These are phyloP conservation scores for Penicillium maclennaniae DNA, from an alignment of 495 filamentous ascomycete genomes.

Conservation along the genomic window DNA sequence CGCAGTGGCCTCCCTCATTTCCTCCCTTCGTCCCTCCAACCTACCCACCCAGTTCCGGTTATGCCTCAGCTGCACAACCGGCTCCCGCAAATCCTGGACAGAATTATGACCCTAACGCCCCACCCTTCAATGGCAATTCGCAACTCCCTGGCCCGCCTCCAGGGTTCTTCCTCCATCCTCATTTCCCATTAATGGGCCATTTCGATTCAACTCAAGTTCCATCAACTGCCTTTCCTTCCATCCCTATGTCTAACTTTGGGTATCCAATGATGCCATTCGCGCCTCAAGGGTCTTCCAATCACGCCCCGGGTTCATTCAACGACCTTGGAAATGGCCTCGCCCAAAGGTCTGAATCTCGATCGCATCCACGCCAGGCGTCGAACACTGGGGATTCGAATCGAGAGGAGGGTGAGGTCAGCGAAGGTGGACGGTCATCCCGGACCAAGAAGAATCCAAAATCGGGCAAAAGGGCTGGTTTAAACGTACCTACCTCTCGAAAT, in stretches of 20 bases:
- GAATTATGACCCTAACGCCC: slow-evolving; percentile 21
- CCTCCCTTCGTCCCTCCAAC: slow-evolving; percentile 23
- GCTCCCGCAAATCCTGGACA: slow-evolving; percentile 4
- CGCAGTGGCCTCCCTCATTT: slow-evolving; percentile 32
- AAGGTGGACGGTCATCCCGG: slow-evolving; percentile 42
- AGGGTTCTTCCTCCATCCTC: slow-evolving; percentile 28
- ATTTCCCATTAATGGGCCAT: slow-evolving; percentile 28
- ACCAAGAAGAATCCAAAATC: neutral
- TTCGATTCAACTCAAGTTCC: slow-evolving; percentile 28
- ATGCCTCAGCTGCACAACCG: slow-evolving; percentile 7
- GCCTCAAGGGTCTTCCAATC: slow-evolving; percentile 15
- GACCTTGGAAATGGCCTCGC: neutral
- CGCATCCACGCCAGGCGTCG: neutral
- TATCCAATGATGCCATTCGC: slow-evolving; percentile 22
- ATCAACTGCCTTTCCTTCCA: slow-evolving; percentile 22
- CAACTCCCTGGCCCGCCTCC: slow-evolving; percentile 20
- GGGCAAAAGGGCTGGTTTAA: neutral
- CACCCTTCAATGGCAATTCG: slow-evolving; percentile 26
- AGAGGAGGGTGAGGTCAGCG: slow-evolving; percentile 75
- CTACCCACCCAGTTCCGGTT: slow-evolving; percentile 20
- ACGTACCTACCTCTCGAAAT: neutral
- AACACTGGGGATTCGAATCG: slow-evolving; percentile 25
- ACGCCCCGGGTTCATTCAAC: slow-evolving; percentile 2
- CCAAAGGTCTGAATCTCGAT: slow-evolving; percentile 5
- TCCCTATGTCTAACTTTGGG: slow-evolving; percentile 23